Percentiles rank a stretch among this genome's conserved stretches.
These are phyloP conservation scores for Pisolithus microcarpus DNA, from an alignment of 768 basidiomycete species.

Conservation along the genomic window DNA sequence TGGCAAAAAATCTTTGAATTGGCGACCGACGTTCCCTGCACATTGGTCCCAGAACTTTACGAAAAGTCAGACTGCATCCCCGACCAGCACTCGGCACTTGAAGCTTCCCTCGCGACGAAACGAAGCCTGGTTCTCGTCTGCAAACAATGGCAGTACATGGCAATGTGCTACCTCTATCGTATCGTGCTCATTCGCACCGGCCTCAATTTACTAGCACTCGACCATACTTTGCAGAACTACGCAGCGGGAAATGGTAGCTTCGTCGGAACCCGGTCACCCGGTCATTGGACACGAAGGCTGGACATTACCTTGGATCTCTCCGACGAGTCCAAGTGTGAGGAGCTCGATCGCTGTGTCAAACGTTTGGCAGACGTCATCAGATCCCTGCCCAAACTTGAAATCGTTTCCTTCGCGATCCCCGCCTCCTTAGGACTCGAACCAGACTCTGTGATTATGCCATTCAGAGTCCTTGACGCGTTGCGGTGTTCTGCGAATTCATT, in stretches of 20 bases:
- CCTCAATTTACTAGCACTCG: conserved; percentile 16
- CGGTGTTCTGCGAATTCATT: conserved; percentile 10
- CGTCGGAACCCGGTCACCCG: not conserved
- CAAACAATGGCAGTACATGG: conserved; percentile 22
- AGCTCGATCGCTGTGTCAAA: not conserved
- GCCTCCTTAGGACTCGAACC: not conserved
- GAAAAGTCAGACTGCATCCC: too few relatives aligned
- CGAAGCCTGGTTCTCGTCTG: conserved; percentile 23
- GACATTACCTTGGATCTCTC: conserved; percentile 18
- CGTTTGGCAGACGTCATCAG: conserved; percentile 10
- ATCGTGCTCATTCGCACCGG: conserved; percentile 15
- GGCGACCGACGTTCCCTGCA: too few relatives aligned
- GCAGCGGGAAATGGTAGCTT: conserved; percentile 7
- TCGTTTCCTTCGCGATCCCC: conserved; percentile 13
- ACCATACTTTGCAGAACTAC: conserved; percentile 7
- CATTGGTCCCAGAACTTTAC: too few relatives aligned
- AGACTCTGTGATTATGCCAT: not conserved
- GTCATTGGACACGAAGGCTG: conserved; percentile 10
- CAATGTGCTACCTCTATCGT: conserved; percentile 16
- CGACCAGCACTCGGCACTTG: not conserved
- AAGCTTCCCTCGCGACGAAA: conserved; percentile 19
- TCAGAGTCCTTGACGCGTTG: conserved; percentile 12
- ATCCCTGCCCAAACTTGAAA: conserved; percentile 12
- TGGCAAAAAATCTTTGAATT: too few relatives aligned
- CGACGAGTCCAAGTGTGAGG: not conserved